Conservation (phyloP, 495 filamentous ascomycete genomes). For the Diplogelasinospora grovesii region DNA sequence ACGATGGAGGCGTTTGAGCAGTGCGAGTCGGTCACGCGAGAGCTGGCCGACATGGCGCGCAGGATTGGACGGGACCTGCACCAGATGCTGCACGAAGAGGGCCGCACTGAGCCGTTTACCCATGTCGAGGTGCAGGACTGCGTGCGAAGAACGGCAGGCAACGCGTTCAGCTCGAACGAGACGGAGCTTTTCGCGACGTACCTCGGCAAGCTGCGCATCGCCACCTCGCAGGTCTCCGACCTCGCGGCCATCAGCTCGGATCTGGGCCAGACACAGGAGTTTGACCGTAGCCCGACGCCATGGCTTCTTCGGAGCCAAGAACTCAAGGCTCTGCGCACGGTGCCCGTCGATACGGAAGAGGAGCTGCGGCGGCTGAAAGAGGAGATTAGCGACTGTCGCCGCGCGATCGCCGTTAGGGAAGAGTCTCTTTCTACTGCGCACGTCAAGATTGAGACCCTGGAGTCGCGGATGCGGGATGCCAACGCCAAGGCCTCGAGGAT, state of each 20-base stretch:
- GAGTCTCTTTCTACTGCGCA: slow-evolving; percentile 63
- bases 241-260: slow-evolving; percentile 67
- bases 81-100: slow-evolving; percentile 63
- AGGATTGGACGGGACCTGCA: slow-evolving; percentile 61
- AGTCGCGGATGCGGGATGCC: slow-evolving; percentile 70
- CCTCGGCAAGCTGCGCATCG: slow-evolving; percentile 53
- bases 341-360: slow-evolving; percentile 74
- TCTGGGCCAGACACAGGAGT: slow-evolving; percentile 74
- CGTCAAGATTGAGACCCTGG: slow-evolving; percentile 89
- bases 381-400: slow-evolving; percentile 58
- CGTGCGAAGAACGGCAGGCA: slow-evolving; percentile 51
- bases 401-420: slow-evolving; percentile 58
- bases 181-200: slow-evolving; percentile 63
- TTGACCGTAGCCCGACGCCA: slow-evolving; percentile 63
- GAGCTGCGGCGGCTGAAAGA: slow-evolving; percentile 69
- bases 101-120: slow-evolving; percentile 58
- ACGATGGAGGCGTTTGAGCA: slow-evolving; percentile 44
- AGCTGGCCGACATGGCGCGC: slow-evolving; percentile 62
- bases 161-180: slow-evolving; percentile 44
- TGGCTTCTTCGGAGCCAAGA: slow-evolving; percentile 81
- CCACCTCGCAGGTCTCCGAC: slow-evolving; percentile 62
- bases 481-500: slow-evolving; percentile 61
- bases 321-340: slow-evolving; percentile 66
- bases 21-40: slow-evolving; percentile 55
- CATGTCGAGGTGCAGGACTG: slow-evolving; percentile 57